phyloP scores from a whole-genome alignment of 257 asterid genomes.

The Solanum gracilifrons region DNA sequence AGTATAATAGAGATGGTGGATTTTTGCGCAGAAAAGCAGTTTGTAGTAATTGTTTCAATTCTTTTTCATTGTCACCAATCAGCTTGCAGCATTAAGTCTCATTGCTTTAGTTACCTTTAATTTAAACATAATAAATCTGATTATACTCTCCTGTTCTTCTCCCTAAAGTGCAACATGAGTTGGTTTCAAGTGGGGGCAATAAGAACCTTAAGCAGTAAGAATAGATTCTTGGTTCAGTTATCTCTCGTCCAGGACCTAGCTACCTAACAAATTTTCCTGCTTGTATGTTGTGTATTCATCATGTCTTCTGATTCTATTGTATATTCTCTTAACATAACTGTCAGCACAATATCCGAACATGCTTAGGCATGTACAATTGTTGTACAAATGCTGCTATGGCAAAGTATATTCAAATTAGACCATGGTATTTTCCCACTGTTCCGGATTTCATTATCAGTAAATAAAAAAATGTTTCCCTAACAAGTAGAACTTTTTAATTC shows the following conservation, averaged over 20 bases:
- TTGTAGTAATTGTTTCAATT: neutral
- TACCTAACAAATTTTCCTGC: neutral
- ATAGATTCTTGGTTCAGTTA: neutral
- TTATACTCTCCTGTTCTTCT: neutral
- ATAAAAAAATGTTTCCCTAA: neutral
- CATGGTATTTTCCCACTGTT: neutral
- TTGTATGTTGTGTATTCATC: neutral
- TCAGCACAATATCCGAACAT: neutral
- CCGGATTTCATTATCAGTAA: neutral
- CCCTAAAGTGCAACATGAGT: neutral
- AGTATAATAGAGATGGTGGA: neutral
- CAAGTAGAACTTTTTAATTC: neutral
- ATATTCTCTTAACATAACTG: neutral
- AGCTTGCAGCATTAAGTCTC: neutral
- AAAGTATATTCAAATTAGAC: neutral
- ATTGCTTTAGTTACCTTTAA: neutral
- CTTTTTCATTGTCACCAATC: neutral
- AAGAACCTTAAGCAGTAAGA: neutral
- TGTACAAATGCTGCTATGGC: neutral
- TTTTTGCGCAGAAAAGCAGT: neutral
- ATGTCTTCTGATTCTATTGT: neutral
- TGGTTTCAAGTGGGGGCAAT: neutral
- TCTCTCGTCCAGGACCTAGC: neutral
- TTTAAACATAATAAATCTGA: neutral
- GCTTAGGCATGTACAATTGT: neutral